These are phyloP conservation scores for Cercospora berteroae DNA, from an alignment of 2,329 filamentous ascomycete genomes.

Conservation along the genomic window DNA sequence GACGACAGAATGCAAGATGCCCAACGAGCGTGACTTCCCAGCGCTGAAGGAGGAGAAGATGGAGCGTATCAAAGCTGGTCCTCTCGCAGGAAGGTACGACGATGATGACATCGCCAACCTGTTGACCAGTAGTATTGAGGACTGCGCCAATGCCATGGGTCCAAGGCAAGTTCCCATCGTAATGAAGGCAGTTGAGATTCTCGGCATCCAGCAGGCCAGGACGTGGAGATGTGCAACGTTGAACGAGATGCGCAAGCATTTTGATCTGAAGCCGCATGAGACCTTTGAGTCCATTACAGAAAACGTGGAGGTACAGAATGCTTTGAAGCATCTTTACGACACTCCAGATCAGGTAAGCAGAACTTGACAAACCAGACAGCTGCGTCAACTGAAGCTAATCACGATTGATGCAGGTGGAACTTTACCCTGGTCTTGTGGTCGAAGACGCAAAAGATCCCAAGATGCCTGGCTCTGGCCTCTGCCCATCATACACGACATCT, in stretches of 20 bases:
- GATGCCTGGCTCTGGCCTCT: constrained; percentile 54
- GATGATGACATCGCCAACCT: constrained; percentile 59
- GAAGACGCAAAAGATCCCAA: constrained; percentile 56
- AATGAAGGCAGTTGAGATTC: constrained; percentile 60
- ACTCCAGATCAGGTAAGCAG: constrained; percentile 55
- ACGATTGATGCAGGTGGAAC: constrained; percentile 50
- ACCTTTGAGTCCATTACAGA: constrained; percentile 60
- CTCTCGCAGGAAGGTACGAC: constrained; percentile 52
- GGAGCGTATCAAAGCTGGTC: constrained; percentile 33
- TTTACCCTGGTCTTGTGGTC: constrained; percentile 67
- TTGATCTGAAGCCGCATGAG: constrained; percentile 57
- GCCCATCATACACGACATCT: constrained; percentile 54
- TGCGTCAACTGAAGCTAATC: background rate
- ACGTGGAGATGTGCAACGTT: constrained; percentile 61
- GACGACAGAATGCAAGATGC: constrained; percentile 32
- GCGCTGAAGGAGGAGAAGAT: constrained; percentile 33
- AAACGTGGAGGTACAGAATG: constrained; percentile 55
- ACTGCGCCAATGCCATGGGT: constrained; percentile 60
- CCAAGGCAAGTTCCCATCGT: constrained; percentile 58
- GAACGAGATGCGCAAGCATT: constrained; percentile 65
- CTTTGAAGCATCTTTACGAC: constrained; percentile 59
- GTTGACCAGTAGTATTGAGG: constrained; percentile 59
- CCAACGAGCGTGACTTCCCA: constrained; percentile 37
- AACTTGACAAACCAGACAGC: background rate
- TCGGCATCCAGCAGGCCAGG: constrained; percentile 61